These are phyloP conservation scores for Cryptococcus sp. DNA, from an alignment of 1,284 basidiomycete species.

Conservation along the genomic window DNA sequence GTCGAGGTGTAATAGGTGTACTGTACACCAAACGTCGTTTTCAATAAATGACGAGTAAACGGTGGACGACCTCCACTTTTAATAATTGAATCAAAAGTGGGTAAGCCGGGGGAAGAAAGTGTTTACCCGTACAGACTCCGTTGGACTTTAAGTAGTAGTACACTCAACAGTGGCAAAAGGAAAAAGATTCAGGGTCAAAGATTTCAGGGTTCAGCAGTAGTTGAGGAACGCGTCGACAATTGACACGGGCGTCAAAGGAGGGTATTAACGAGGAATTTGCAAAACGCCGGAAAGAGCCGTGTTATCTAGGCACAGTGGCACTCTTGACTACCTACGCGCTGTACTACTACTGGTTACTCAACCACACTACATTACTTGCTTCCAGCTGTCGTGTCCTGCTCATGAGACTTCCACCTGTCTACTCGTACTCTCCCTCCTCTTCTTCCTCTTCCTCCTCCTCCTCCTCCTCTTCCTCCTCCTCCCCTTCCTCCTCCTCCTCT, in stretches of 20 bases:
- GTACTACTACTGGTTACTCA: no score
- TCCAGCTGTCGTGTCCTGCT: no score
- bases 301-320: not conserved
- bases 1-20: not conserved
- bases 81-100: not conserved
- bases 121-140: not conserved
- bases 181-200: not conserved
- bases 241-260: no score
- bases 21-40: not conserved
- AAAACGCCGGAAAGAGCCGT: not conserved
- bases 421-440: conserved; percentile 6
- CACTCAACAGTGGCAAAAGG: no score
- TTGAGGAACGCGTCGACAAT: no score
- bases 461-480: conserved; percentile 19
- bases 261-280: no score
- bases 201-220: not conserved
- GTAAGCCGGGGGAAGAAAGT: conserved; percentile 2
- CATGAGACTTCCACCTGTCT: not conserved
- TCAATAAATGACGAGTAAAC: not conserved
- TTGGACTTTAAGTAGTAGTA: no score
- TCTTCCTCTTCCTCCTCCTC: conserved; percentile 47
- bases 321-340: no score
- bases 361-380: no score
- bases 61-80: not conserved
- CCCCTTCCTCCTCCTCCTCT: conserved; percentile 19